phyloP scores from a whole-genome alignment of 2,329 filamentous ascomycete genomes.

The Xylariaceae sp. region DNA sequence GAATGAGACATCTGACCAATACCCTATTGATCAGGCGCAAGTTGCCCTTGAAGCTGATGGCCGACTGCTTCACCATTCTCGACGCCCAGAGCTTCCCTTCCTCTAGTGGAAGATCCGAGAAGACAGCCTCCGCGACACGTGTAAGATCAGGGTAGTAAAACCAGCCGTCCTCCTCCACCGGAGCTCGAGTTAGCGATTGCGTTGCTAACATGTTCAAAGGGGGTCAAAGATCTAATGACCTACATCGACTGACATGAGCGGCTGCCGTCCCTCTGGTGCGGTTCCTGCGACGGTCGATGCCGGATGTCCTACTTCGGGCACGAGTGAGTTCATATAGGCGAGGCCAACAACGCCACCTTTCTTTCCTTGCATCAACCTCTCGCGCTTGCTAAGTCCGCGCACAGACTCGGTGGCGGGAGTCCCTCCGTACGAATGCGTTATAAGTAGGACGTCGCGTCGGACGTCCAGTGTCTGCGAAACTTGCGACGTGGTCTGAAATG shows the following conservation, averaged over 20 bases:
- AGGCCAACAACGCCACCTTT: slow-evolving; percentile 35
- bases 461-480: slow-evolving; percentile 34
- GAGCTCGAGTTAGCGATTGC: not conserved
- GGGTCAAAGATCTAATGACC: no score
- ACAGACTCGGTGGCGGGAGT: slow-evolving; percentile 28
- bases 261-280: slow-evolving; percentile 4
- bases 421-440: slow-evolving; percentile 27
- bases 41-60: slow-evolving; percentile 29
- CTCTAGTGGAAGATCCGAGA: slow-evolving; percentile 26
- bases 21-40: no score
- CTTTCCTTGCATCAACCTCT: slow-evolving; percentile 31
- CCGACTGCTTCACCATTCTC: slow-evolving; percentile 28
- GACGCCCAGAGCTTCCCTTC: slow-evolving; percentile 13
- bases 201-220: no score
- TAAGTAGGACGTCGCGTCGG: slow-evolving; percentile 22
- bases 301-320: slow-evolving; percentile 23
- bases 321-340: slow-evolving; percentile 29
- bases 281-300: slow-evolving; percentile 10
- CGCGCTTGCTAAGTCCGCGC: slow-evolving; percentile 31
- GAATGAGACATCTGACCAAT: no score
- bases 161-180: slow-evolving; percentile 27
- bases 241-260: no score
- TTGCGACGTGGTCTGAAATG: slow-evolving; percentile 30
- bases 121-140: slow-evolving; percentile 11
- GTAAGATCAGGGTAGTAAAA: slow-evolving; percentile 17